Percentiles rank a stretch among this genome's conserved stretches.
Conservation (phyloP, 2,329 filamentous ascomycete species). For the Fusarium sp. region DNA sequence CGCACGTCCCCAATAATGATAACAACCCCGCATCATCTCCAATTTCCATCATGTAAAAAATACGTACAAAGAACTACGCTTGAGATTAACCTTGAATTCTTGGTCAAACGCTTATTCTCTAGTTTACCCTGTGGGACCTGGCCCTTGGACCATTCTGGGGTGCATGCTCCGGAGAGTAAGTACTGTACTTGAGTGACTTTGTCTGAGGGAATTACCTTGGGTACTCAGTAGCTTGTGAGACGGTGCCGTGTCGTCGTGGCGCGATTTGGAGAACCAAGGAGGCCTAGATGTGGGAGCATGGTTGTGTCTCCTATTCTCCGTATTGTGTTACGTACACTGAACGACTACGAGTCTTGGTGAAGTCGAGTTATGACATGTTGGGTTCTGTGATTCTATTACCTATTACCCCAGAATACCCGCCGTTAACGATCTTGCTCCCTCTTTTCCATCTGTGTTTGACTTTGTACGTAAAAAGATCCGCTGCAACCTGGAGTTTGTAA, state of each 20-base stretch:
- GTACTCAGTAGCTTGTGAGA: neutral
- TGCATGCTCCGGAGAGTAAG: constrained; percentile 28
- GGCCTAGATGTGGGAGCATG: neutral
- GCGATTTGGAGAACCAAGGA: constrained; percentile 5
- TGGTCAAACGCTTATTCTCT: constrained; percentile 7
- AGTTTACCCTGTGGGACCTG: constrained; percentile 17
- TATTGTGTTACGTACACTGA: neutral
- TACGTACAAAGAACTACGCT: constrained; percentile 41
- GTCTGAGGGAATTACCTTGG: neutral
- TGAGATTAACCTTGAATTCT: constrained; percentile 26
- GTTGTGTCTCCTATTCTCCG: neutral
- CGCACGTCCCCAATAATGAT: constrained; percentile 37
- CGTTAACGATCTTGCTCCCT: neutral
- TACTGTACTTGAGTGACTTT: constrained; percentile 36
- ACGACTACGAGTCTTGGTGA: neutral
- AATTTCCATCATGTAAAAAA: constrained; percentile 44
- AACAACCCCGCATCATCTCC: constrained; percentile 31
- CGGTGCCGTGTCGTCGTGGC: neutral
- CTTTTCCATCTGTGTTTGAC: constrained; percentile 7
- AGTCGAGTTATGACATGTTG: neutral
- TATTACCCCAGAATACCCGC: constrained; percentile 14
- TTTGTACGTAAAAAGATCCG: constrained; percentile 34
- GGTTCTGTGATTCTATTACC: neutral
- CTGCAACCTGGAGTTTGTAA: constrained; percentile 1
- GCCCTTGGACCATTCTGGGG: constrained; percentile 20